Conservation (phyloP, 352 stramenopile genomes). For the Phytophthora boehmeriae region DNA sequence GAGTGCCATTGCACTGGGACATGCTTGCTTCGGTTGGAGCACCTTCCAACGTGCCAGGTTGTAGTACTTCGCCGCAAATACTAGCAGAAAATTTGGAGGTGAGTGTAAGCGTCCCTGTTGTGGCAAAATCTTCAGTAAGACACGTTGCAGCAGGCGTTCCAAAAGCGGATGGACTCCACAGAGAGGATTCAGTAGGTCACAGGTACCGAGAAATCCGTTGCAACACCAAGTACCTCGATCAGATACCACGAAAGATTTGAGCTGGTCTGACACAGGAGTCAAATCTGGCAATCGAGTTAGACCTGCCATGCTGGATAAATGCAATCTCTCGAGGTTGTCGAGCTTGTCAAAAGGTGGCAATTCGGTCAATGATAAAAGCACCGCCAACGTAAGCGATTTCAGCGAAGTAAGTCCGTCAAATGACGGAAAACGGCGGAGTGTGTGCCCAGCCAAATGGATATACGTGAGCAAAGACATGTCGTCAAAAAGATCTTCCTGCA, state of each 20-base stretch:
- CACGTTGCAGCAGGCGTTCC: conserved; percentile 6
- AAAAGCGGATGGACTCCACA: conserved; percentile 6
- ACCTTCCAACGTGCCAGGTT: conserved; percentile 6
- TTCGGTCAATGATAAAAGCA: conserved; percentile 8
- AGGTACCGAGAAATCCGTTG: conserved; percentile 25
- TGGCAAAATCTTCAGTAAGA: conserved; percentile 2
- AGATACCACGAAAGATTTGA: conserved; percentile 9
- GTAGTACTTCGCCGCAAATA: conserved; percentile 7
- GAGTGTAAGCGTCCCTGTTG: conserved; percentile 1
- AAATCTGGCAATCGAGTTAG: conserved; percentile 20
- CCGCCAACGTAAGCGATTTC: conserved; percentile 27
- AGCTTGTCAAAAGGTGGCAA: conserved; percentile 21
- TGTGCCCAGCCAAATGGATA: conserved; percentile 28
- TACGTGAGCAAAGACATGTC: conserved; percentile 39
- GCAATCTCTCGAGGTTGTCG: conserved; percentile 22
- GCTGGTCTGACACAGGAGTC: background rate
- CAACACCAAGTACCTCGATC: conserved; percentile 16
- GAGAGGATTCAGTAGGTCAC: conserved; percentile 9
- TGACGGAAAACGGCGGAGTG: conserved; percentile 17
- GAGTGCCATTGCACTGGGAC: conserved; percentile 17
- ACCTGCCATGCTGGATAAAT: conserved; percentile 8
- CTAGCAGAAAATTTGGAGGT: conserved; percentile 2
- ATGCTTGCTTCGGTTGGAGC: conserved; percentile 1
- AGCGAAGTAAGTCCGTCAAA: conserved; percentile 29
- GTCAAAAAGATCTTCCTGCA: conserved; percentile 35